A percentile compares a stretch with the other conserved stretches of the same genome.
phyloP scores from a whole-genome alignment of 129 eudicot species.

The Oenanthe sinensis region DNA sequence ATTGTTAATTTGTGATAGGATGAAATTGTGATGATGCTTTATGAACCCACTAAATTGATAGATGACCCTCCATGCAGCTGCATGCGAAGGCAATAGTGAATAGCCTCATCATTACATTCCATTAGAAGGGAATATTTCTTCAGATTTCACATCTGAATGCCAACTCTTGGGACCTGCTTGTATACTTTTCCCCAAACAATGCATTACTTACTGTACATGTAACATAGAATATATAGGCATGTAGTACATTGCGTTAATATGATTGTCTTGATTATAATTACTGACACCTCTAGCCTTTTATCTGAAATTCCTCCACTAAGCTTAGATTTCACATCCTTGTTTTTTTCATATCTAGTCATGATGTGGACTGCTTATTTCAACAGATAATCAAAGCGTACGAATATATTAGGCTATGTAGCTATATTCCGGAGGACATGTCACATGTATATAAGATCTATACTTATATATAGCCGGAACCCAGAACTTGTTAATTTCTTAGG shows the following conservation, averaged over 20 bases:
- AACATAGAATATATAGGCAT: no score
- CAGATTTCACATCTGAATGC: not conserved
- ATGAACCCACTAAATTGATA: not conserved
- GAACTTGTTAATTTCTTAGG: no score
- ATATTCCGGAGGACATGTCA: no score
- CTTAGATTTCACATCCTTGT: not conserved
- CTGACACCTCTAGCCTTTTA: not conserved
- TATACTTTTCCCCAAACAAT: not conserved
- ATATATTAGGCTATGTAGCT: no score
- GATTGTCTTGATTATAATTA: not conserved
- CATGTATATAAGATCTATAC: no score
- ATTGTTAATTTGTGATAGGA: not conserved
- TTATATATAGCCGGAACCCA: no score
- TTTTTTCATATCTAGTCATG: not conserved
- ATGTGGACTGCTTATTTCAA: not conserved
- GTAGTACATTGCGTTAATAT: not conserved
- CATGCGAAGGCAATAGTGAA: not conserved
- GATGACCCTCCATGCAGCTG: not conserved
- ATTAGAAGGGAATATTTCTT: not conserved
- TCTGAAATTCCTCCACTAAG: not conserved
- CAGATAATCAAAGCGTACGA: no score
- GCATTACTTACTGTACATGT: no score
- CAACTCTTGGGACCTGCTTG: not conserved
- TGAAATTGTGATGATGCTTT: not conserved
- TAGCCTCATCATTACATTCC: not conserved